Conservation (phyloP, 2,329 filamentous ascomycete genomes). For the Verticillium klebahnii region DNA sequence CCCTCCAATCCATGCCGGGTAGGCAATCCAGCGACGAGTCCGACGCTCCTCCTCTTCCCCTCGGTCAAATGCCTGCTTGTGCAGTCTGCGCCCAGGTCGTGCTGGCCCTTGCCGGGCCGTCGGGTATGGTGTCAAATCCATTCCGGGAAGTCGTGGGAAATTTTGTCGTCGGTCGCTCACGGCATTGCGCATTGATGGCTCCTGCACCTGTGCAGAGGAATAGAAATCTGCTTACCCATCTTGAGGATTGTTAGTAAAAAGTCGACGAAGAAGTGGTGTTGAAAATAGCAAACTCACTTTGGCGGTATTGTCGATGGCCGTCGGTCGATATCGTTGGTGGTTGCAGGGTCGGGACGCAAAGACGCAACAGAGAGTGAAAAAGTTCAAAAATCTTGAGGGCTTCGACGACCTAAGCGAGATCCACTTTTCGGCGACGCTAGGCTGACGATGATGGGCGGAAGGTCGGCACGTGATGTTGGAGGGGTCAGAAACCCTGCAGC, state of each 20-base stretch:
- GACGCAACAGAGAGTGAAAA: slow-evolving; percentile 3
- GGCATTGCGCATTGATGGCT: background rate
- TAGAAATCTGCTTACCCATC: slow-evolving; percentile 54
- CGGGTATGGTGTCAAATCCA: background rate
- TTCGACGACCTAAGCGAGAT: background rate
- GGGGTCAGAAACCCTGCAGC: background rate
- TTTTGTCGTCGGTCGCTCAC: background rate
- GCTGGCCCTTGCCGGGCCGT: background rate
- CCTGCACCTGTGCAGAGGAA: slow-evolving; percentile 1
- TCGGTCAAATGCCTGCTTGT: background rate
- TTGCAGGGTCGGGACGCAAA: slow-evolving; percentile 9
- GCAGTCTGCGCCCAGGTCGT: background rate
- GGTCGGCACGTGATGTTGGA: background rate
- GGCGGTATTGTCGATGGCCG: slow-evolving; percentile 14
- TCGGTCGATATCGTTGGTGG: slow-evolving; percentile 12
- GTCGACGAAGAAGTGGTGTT: slow-evolving; percentile 2
- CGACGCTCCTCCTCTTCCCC: background rate
- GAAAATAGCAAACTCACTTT: slow-evolving; percentile 11
- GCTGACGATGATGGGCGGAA: background rate
- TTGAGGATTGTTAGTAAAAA: slow-evolving; percentile 35
- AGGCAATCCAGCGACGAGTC: background rate
- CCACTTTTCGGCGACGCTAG: background rate
- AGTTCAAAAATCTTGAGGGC: slow-evolving; percentile 5
- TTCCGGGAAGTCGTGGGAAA: slow-evolving; percentile 1
- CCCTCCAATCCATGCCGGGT: background rate